Percentiles rank a stretch among this genome's conserved stretches.
These are phyloP conservation scores for Lactarius sanguifluus DNA, from an alignment of 768 basidiomycete genomes.

Conservation along the genomic window DNA sequence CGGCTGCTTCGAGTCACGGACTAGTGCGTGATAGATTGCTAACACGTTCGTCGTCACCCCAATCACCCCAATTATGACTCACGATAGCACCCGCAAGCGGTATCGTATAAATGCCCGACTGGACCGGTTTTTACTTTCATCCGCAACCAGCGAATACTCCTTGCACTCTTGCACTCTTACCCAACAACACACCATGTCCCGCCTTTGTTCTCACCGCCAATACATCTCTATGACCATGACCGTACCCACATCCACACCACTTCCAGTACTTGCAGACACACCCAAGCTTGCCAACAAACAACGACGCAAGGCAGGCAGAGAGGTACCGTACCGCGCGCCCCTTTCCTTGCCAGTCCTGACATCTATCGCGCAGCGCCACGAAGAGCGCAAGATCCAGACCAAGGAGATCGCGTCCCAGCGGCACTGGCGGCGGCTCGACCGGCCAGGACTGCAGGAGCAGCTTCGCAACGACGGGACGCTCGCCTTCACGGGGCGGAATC, in stretches of 20 bases:
- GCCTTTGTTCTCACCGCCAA: conserved; percentile 1
- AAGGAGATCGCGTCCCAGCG: background rate
- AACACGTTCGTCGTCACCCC: conserved; percentile 6
- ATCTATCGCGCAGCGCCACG: conserved; percentile 14
- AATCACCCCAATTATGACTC: conserved; percentile 16
- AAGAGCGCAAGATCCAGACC: conserved; percentile 11
- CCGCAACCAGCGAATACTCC: background rate
- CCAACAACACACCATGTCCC: conserved; percentile 17
- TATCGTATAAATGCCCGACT: conserved; percentile 11
- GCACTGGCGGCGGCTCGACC: background rate
- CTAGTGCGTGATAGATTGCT: background rate
- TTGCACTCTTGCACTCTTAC: background rate
- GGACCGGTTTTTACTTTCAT: background rate
- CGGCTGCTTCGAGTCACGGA: conserved; percentile 12
- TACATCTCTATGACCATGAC: background rate
- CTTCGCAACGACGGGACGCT: conserved; percentile 10
- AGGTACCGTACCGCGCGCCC: conserved; percentile 3
- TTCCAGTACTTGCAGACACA: background rate
- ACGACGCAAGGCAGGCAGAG: conserved; percentile 22
- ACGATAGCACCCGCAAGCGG: background rate
- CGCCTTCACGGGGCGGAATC: conserved; percentile 4
- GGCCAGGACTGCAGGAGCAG: background rate
- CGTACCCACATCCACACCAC: background rate
- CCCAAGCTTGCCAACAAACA: conserved; percentile 19
- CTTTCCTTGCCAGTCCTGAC: background rate